Evolutionary conservation across 352 stramenopile genomes (phyloP).

Genomic region (Peronospora belbahrii): DNA sequence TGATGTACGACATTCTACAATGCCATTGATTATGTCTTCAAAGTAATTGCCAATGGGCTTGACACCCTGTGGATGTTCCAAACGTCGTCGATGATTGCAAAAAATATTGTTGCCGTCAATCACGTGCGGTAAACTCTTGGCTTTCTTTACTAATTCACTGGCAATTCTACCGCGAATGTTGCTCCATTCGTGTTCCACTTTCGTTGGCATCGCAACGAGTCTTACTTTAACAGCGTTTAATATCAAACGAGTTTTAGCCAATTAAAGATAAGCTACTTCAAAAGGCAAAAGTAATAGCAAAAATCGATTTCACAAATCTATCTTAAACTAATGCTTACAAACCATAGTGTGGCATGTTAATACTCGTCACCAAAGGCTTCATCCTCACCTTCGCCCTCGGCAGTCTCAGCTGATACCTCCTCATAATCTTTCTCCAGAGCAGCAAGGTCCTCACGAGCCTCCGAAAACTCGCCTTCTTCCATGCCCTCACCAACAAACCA

Average conservation of each 20-base stretch:
- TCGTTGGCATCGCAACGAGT: too few species aligned
- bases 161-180: constrained; percentile 12
- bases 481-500: constrained; percentile 99
- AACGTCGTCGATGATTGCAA: constrained; percentile 5
- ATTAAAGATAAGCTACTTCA: too few species aligned
- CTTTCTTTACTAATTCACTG: constrained; percentile 25
- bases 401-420: constrained; percentile 97
- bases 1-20: constrained; percentile 46
- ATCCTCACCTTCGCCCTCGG: constrained; percentile 92
- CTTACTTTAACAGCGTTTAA: too few species aligned
- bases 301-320: neutral
- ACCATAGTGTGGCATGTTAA: constrained; percentile 25
- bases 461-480: constrained; percentile 99
- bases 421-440: constrained; percentile 95
- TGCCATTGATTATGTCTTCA: constrained; percentile 50
- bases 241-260: too few species aligned
- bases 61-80: constrained; percentile 71
- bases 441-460: constrained; percentile 94
- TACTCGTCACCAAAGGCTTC: constrained; percentile 89
- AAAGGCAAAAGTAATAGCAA: neutral
- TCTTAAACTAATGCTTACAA: neutral
- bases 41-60: constrained; percentile 81
- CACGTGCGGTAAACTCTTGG: constrained; percentile 13
- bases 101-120: neutral
- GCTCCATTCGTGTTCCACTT: too few species aligned